Evolutionary conservation across 2,329 filamentous ascomycete genomes (phyloP).

Genomic region (Gaeumannomyces sp.): DNA sequence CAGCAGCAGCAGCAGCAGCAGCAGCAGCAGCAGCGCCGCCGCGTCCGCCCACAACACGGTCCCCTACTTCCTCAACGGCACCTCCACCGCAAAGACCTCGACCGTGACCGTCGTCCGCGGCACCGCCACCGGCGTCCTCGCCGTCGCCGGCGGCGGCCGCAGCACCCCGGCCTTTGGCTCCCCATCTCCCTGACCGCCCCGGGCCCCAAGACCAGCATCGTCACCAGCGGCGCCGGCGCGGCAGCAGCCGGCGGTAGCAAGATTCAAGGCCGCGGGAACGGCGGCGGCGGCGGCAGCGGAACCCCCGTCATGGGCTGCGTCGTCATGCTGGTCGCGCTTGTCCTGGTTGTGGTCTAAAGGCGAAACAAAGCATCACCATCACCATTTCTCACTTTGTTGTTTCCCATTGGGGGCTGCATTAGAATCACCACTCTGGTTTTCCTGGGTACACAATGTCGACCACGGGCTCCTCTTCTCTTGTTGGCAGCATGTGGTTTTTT

Average conservation of each 20-base stretch:
- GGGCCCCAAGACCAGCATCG: constrained; percentile 16
- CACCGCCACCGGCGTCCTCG: constrained; percentile 16
- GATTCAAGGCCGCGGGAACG: constrained; percentile 26
- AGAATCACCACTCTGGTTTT: neutral
- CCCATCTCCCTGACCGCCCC: constrained; percentile 8
- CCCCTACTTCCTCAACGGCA: constrained; percentile 11
- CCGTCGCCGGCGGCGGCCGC: constrained; percentile 12
- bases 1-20: constrained; percentile 5
- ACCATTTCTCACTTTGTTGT: neutral
- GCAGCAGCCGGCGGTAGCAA: constrained; percentile 19
- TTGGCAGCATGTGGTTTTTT: neutral
- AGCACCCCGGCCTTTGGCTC: constrained; percentile 10
- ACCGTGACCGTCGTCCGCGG: constrained; percentile 28
- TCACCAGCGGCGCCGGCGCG: constrained; percentile 27
- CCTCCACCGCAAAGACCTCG: neutral
- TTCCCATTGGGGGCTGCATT: neutral
- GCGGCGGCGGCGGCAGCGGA: constrained; percentile 24
- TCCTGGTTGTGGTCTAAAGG: constrained; percentile 29
- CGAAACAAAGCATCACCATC: neutral
- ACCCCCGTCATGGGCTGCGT: constrained; percentile 25
- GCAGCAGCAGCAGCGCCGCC: neutral
- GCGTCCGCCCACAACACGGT: constrained; percentile 14
- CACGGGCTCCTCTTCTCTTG: constrained; percentile 1
- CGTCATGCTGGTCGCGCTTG: constrained; percentile 29
- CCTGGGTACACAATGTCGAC: neutral